A percentile compares a stretch with the other conserved stretches of the same genome.
Conservation (phyloP, 2,329 filamentous ascomycete species). For the Aaosphaeria pasadenensis region DNA sequence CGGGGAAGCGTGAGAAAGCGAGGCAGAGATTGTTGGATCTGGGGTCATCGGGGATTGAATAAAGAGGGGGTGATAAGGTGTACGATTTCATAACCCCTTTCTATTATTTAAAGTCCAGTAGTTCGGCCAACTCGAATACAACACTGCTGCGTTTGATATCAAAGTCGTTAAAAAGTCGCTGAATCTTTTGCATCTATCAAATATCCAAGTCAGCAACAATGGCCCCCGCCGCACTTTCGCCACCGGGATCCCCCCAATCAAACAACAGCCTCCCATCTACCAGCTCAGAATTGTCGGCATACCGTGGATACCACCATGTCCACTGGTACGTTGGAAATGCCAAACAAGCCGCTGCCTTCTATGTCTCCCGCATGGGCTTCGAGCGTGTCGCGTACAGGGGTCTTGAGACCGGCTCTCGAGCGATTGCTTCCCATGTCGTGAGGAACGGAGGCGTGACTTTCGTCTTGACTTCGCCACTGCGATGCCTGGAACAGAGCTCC, state of each 20-base stretch:
- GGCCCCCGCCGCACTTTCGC: slow-evolving; percentile 36
- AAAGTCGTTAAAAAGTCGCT: too few relatives aligned
- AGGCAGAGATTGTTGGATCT: too few relatives aligned
- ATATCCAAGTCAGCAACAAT: slow-evolving; percentile 10
- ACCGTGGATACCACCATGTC: slow-evolving; percentile 87
- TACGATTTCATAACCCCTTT: too few relatives aligned
- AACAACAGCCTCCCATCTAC: slow-evolving; percentile 20
- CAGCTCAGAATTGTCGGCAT: slow-evolving; percentile 45
- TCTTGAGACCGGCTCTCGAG: slow-evolving; percentile 81
- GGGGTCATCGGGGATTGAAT: too few relatives aligned
- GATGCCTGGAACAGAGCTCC: slow-evolving; percentile 41
- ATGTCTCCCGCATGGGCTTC: slow-evolving; percentile 85
- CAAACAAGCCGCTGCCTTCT: slow-evolving; percentile 90
- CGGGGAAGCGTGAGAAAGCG: too few relatives aligned
- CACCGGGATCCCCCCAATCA: slow-evolving; percentile 46
- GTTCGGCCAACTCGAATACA: too few relatives aligned
- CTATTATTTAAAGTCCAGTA: too few relatives aligned
- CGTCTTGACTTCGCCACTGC: slow-evolving; percentile 78
- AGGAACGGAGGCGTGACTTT: slow-evolving; percentile 74
- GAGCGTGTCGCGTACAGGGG: slow-evolving; percentile 77
- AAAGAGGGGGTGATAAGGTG: too few relatives aligned
- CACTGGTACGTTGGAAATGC: slow-evolving; percentile 98
- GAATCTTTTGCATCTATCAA: too few relatives aligned
- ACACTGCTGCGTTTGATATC: too few relatives aligned
- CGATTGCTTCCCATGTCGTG: slow-evolving; percentile 80